Conservation (phyloP, 106 monocot species). For the Dendrobium chrysotoxum region DNA sequence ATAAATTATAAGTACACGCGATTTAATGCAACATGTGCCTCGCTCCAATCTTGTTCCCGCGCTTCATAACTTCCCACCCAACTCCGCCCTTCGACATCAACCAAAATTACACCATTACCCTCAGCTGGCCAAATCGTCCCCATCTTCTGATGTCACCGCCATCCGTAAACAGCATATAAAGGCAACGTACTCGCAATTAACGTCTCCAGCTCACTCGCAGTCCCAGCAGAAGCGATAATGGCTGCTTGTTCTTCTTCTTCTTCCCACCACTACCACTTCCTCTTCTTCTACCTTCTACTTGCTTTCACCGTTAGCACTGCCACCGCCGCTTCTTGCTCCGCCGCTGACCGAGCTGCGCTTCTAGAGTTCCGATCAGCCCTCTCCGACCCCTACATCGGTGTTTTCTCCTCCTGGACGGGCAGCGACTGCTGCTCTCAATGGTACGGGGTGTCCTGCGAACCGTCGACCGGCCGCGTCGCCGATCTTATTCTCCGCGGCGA, state of each 20-base stretch:
- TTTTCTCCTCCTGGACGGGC: slow-evolving; percentile 55
- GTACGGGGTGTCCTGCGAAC: slow-evolving; percentile 85
- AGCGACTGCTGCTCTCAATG: slow-evolving; percentile 61
- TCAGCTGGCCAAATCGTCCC: background rate
- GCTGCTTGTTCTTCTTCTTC: background rate
- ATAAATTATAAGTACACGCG: too few species aligned
- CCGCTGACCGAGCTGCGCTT: slow-evolving; percentile 40
- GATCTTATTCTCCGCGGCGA: slow-evolving; percentile 43
- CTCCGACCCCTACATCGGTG: slow-evolving; percentile 38
- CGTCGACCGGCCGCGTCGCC: slow-evolving; percentile 40
- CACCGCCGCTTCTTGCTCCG: slow-evolving; percentile 15
- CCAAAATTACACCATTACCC: background rate
- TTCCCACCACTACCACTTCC: background rate
- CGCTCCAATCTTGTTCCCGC: too few species aligned
- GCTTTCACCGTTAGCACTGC: background rate
- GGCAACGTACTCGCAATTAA: background rate
- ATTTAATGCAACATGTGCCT: too few species aligned
- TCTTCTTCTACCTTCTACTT: slow-evolving; percentile 19
- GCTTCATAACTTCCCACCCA: too few species aligned
- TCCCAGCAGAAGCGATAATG: background rate
- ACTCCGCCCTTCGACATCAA: too few species aligned
- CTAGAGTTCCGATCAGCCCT: slow-evolving; percentile 35
- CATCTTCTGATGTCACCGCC: background rate
- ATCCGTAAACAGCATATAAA: background rate
- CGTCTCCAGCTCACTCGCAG: background rate